Evolutionary conservation across 2,329 filamentous ascomycete species (phyloP), one percentile per base, ranked within the genome.

Genomic region (Chrysoporthe puriensis): DNA sequence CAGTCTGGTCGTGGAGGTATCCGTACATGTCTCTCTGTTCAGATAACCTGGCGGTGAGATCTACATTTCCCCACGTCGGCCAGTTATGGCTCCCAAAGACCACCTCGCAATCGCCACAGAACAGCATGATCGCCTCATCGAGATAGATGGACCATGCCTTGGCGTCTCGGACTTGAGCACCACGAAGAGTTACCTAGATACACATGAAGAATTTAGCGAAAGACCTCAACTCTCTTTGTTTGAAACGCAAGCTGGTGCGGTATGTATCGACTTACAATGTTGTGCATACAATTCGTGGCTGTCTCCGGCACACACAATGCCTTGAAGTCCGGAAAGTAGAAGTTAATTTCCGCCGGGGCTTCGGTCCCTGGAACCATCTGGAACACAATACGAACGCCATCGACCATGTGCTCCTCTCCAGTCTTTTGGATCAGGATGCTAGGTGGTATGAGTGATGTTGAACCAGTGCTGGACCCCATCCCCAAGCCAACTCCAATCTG

Each of bases 351-450:
- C 0, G 79, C 72, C 0, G 80, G 81, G 0, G 80, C 80, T 68
- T 82, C 81, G 0, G 80, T 80, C 1, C 74, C 78, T 1, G 80
- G 79, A 0, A 76, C 75, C 72, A 82, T 74, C 66, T 82, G 81
- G 69, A 81, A 82, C 2, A 76, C 70, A 16, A 83, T 76, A 26
- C 72, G 63, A 0, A 82, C 71, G 1, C 79, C 79, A 36, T 80
- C 79, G 7, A 80, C 70, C 0, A 70, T 66, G 7, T 68, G 61
- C 62, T 74, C 69, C 42, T 79, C 70, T 1, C 77, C 78, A 0
- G 77, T 80, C 1, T 72, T 56, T 3, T 70, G 69, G 66, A 82
- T 78, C 18, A 69, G 61, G 1, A 73, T 48, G 26, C 73, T 80
- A 0, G 80, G 80, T 3, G 78, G 72, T 16, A 81, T 73, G 6